A percentile compares a stretch with the other conserved stretches of the same genome.
Conservation (phyloP, 352 stramenopile species). For the Globisporangium radiosum region DNA sequence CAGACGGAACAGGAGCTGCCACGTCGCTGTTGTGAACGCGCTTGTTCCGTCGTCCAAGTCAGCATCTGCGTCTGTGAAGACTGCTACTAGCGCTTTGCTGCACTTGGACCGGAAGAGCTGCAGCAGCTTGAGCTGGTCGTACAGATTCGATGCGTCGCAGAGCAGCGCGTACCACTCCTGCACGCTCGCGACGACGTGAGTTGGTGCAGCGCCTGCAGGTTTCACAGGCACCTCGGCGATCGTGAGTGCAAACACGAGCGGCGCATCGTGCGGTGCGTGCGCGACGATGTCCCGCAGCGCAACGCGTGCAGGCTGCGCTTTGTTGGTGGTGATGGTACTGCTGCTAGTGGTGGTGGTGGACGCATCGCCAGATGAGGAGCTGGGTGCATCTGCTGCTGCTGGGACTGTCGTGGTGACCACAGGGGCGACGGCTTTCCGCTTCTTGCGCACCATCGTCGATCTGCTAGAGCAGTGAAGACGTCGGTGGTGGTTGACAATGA, state of each 20-base stretch:
- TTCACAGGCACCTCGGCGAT: slow-evolving; percentile 17
- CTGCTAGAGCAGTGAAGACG: neutral
- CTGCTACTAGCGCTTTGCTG: slow-evolving; percentile 19
- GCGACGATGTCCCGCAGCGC: slow-evolving; percentile 24
- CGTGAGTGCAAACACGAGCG: slow-evolving; percentile 26
- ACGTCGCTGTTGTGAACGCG: slow-evolving; percentile 28
- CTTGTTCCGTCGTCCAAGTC: slow-evolving; percentile 4
- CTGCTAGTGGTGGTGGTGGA: no score
- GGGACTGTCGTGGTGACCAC: slow-evolving; percentile 24
- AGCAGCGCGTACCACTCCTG: slow-evolving; percentile 41
- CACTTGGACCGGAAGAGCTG: slow-evolving; percentile 65
- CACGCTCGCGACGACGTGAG: slow-evolving; percentile 14
- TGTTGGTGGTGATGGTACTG: slow-evolving; percentile 6
- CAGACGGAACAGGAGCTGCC: slow-evolving; percentile 55
- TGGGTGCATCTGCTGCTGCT: neutral
- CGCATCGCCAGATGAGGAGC: no score
- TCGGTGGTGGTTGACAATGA: neutral
- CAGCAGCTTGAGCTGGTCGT: slow-evolving; percentile 67
- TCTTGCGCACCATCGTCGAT: slow-evolving; percentile 67
- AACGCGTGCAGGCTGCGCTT: slow-evolving; percentile 22
- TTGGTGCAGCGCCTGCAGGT: slow-evolving; percentile 9
- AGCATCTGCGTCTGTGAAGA: neutral
- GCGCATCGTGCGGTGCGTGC: slow-evolving; percentile 24
- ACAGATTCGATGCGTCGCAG: slow-evolving; percentile 23
- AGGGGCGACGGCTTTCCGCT: slow-evolving; percentile 69